Base-by-base conservation (phyloP, 352 stramenopile genomes). In the Thraustochytrium sp. region DNA sequence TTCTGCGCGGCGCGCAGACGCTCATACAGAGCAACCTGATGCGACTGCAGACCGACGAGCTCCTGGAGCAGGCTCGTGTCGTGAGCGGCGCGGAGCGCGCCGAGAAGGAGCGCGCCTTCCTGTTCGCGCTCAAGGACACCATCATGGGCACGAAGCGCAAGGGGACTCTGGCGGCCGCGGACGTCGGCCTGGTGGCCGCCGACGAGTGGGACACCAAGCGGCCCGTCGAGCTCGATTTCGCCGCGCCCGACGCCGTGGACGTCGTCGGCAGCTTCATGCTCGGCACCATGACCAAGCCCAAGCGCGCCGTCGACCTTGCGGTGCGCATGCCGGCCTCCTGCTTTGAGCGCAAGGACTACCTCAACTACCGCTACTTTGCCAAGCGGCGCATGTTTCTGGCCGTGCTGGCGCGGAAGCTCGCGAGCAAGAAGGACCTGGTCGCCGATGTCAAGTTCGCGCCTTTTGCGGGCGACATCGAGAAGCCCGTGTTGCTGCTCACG, bases 181-280 rank as follows among this genome's bases (percentile, higher is more conserved):
- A 44, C 36, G 34, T 44, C 31, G 56, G 38, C n/a, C 2, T 18
- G 2, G 84, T 86, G 87, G 2, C 89, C 85, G 8, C 91, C 86
- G 0, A 85, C 95, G 42, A 80, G 86, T 36, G 82, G 87, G 88
- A 93, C 82, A 82, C 92, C 40, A 91, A 91, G 85, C 91, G 90
- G 83, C 59, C 80, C 46, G 92, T 95, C 59, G 89, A 93, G 49
- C 88, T 96, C 63, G 89, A 91, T 0, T 2, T 96, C 84, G 86
- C 88, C 26, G 89, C 89, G 53, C 92, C 92, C 1, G 68, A 87
- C 40, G 88, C 91, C 2, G 85, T 96, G 16, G 91, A 96, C 65
- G 82, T 96, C 0, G 88, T 96, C 13, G 92, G 92, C 31, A 94
- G 90, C 86, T 96, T 94, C 87, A 92, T 95, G 46, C 85, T 96